These are phyloP conservation scores for Groenewaldozyma auringiensis DNA, from an alignment of 1,139 yeast species.

Conservation along the genomic window DNA sequence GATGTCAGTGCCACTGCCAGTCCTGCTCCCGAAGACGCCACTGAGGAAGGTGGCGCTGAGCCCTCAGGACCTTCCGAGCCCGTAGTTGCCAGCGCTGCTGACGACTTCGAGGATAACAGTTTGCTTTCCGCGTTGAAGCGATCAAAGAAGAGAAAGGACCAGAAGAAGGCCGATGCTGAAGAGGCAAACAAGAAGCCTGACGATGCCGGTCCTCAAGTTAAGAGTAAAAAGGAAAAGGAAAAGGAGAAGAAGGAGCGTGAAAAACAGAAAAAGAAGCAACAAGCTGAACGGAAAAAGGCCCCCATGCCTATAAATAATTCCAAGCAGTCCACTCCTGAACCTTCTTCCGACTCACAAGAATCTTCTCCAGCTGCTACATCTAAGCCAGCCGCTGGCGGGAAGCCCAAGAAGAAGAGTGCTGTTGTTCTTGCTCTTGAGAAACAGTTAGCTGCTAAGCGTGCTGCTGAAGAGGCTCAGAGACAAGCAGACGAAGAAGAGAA, in stretches of 20 bases:
- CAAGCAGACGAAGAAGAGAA: constrained; percentile 52
- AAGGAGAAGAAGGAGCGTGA: constrained; percentile 96
- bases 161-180: constrained; percentile 39
- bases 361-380: constrained; percentile 30
- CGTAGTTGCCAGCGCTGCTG: constrained; percentile 35
- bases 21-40: constrained; percentile 16
- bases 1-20: constrained; percentile 51
- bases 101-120: constrained; percentile 47
- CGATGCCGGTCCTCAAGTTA: constrained; percentile 53
- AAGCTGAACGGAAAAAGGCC: constrained; percentile 81
- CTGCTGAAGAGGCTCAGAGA: constrained; percentile 64
- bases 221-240: constrained; percentile 95
- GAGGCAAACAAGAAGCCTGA: constrained; percentile 31
- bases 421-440: constrained; percentile 44
- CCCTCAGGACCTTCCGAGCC: constrained; percentile 34
- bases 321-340: constrained; percentile 30
- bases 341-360: constrained; percentile 25
- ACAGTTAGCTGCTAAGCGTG: constrained; percentile 82
- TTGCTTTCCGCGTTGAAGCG: constrained; percentile 76
- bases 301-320: constrained; percentile 45
- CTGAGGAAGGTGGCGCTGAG: constrained; percentile 16
- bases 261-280: constrained; percentile 87
- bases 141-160: constrained; percentile 69
- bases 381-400: constrained; percentile 26
- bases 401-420: constrained; percentile 33